Evolutionary conservation across 2,329 filamentous ascomycete genomes (phyloP).

Genomic region (Didymella lethalis): DNA sequence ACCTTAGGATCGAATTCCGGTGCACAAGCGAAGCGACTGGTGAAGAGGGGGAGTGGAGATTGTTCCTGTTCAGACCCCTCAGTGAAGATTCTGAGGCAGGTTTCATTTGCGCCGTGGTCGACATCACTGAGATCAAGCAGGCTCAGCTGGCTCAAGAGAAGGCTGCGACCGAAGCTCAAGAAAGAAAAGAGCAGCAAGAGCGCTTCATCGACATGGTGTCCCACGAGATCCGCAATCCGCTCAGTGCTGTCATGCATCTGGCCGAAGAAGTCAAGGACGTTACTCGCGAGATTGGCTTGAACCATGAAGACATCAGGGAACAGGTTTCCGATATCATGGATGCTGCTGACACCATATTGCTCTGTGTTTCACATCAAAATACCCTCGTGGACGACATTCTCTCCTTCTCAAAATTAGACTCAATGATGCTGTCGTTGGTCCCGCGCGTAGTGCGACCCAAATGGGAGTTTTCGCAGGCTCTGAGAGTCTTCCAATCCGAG

Average conservation of each 20-base stretch:
- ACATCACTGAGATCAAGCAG: conserved; percentile 57
- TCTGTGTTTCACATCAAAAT: conserved; percentile 56
- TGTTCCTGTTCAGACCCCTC: conserved; percentile 55
- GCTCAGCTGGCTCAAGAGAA: conserved; percentile 54
- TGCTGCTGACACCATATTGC: conserved; percentile 51
- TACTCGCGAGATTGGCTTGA: conserved; percentile 33
- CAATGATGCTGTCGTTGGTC: conserved; percentile 54
- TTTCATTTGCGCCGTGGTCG: conserved; percentile 57
- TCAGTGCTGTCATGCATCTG: conserved; percentile 53
- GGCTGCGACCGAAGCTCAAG: conserved; percentile 53
- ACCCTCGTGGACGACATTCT: conserved; percentile 58
- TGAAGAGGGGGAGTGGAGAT: conserved; percentile 50
- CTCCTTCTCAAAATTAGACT: conserved; percentile 58
- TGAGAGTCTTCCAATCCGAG: conserved; percentile 54
- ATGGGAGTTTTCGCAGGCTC: conserved; percentile 48
- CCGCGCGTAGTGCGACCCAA: conserved; percentile 46
- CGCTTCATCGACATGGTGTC: conserved; percentile 57
- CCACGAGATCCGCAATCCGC: conserved; percentile 52
- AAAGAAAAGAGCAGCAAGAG: conserved; percentile 57
- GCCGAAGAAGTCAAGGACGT: conserved; percentile 54
- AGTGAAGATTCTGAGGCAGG: conserved; percentile 54
- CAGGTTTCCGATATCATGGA: conserved; percentile 45
- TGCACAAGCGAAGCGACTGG: conserved; percentile 46
- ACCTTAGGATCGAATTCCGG: conserved; percentile 55
- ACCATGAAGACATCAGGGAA: conserved; percentile 26